phyloP scores from a whole-genome alignment of 345 rosid genomes.

The Salix udensis region DNA sequence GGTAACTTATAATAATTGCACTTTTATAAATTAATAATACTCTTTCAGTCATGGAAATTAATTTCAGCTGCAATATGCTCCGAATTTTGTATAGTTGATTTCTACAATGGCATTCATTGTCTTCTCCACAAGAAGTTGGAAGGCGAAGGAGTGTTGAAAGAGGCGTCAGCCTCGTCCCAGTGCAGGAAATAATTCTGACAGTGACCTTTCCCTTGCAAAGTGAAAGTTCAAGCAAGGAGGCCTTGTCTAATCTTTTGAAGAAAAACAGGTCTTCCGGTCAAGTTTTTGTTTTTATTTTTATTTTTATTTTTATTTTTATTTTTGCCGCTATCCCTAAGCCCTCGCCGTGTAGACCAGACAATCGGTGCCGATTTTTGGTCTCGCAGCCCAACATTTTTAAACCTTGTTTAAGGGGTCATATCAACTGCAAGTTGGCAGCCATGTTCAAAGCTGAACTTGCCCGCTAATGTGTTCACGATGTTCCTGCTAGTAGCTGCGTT shows the following conservation, averaged over 20 bases:
- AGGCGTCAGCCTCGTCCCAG: neutral
- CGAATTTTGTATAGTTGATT: too few species aligned
- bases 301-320: too few species aligned
- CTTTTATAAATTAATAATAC: too few species aligned
- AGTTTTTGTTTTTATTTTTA: neutral
- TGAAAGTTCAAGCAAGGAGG: neutral
- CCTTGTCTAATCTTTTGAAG: neutral
- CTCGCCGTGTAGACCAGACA: neutral
- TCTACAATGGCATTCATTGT: neutral
- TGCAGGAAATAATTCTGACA: neutral
- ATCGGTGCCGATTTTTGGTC: neutral
- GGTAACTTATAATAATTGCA: too few species aligned
- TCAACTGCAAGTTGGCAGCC: neutral
- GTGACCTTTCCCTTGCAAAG: neutral
- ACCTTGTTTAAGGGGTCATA: neutral
- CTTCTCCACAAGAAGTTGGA: neutral
- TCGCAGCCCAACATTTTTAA: slow-evolving; percentile 16
- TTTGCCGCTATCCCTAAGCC: neutral
- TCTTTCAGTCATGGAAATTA: too few species aligned
- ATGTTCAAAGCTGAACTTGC: neutral
- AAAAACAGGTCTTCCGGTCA: neutral
- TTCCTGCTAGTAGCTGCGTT: too few species aligned
- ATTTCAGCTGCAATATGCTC: too few species aligned
- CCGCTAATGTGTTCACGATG: neutral
- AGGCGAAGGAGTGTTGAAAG: neutral